Percentiles rank a stretch among this genome's conserved stretches.
Conservation (phyloP, 768 basidiomycete genomes). For the Kwoniella sp. region DNA sequence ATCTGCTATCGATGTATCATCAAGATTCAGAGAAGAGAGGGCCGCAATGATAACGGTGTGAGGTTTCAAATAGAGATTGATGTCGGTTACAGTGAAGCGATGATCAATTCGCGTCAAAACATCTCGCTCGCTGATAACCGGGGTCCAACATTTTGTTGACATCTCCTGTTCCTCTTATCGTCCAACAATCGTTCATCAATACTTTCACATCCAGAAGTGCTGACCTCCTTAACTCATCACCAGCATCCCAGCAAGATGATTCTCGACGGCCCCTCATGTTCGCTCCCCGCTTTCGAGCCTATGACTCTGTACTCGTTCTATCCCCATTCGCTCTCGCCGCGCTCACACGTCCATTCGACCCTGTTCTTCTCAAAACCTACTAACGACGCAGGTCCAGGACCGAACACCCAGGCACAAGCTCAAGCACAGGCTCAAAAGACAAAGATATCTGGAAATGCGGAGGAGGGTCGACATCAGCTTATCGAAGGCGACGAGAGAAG, state of each 20-base stretch:
- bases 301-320: constrained; percentile 38
- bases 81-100: neutral
- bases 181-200: too few species aligned
- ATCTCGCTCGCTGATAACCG: constrained; percentile 6
- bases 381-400: constrained; percentile 12
- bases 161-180: neutral
- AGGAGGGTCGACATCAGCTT: too few species aligned
- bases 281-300: constrained; percentile 17
- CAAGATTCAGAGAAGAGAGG: neutral
- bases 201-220: neutral
- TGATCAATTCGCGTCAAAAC: neutral
- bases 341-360: constrained; percentile 27
- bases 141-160: constrained; percentile 1
- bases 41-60: neutral
- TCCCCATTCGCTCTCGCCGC: constrained; percentile 32
- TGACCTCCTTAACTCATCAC: too few species aligned
- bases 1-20: neutral
- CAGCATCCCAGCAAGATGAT: constrained; percentile 11
- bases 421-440: neutral
- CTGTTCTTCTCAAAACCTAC: constrained; percentile 11
- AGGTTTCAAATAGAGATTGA: neutral
- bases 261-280: constrained; percentile 9
- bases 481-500: neutral
- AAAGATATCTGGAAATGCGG: neutral
- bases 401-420: constrained; percentile 5